Evolutionary conservation across 305 asterid genomes (phyloP).

Genomic region (Fraxinus baroniana): DNA sequence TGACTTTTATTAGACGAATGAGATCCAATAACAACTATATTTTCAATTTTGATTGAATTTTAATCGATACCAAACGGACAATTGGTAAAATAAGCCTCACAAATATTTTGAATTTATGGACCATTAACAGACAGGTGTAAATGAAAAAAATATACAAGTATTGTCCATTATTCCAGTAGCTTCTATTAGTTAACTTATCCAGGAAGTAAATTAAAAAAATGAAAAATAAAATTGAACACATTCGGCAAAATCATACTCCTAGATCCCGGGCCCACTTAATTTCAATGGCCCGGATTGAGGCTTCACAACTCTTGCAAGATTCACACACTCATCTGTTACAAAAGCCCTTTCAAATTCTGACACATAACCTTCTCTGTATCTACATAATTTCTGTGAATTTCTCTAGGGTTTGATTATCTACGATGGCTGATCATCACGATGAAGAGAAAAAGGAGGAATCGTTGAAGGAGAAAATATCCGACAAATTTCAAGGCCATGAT

Average conservation of each 20-base stretch:
- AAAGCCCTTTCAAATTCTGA: not conserved
- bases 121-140: not conserved
- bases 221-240: not conserved
- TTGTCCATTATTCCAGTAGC: conserved; percentile 23
- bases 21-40: too few species aligned
- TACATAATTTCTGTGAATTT: not conserved
- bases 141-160: not conserved
- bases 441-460: conserved; percentile 59
- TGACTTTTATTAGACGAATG: too few species aligned
- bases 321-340: conserved; percentile 19
- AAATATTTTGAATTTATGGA: not conserved
- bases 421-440: conserved; percentile 49
- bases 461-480: conserved; percentile 50
- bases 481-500: conserved; percentile 43
- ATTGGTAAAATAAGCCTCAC: too few species aligned
- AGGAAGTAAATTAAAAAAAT: conserved; percentile 14
- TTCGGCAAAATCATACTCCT: conserved; percentile 29
- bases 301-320: conserved; percentile 18
- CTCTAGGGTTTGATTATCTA: not conserved
- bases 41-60: too few species aligned
- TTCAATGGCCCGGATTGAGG: conserved; percentile 32
- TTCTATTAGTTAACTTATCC: conserved; percentile 33
- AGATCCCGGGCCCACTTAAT: conserved; percentile 3
- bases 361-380: conserved; percentile 22
- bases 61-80: too few species aligned